A percentile compares a stretch with the other conserved stretches of the same genome.
phyloP scores from a whole-genome alignment of 345 rosid genomes.

The Excoecaria agallocha region DNA sequence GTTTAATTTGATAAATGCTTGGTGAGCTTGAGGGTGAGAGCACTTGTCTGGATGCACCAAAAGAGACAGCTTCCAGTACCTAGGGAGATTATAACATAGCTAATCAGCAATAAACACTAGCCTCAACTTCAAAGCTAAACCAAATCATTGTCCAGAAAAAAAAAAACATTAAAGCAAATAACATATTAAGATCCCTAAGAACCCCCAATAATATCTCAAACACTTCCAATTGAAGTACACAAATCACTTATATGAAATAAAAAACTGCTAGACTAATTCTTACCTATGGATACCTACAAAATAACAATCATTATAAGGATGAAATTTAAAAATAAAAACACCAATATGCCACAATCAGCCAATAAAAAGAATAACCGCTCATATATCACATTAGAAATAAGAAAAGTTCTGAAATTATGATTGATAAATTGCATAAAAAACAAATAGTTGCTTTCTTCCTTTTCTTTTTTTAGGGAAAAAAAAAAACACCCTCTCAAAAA shows the following conservation, averaged over 20 bases:
- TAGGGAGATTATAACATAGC: slow-evolving; percentile 15
- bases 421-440: not conserved
- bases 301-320: not conserved
- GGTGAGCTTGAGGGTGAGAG: slow-evolving; percentile 92
- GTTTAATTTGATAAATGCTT: slow-evolving; percentile 77
- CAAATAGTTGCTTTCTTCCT: slow-evolving; percentile 1
- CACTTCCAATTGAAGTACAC: not conserved
- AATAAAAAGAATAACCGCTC: not conserved
- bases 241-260: not conserved
- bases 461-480: no score
- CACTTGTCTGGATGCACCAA: slow-evolving; percentile 96
- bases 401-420: not conserved
- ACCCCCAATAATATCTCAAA: not conserved
- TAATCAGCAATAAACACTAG: slow-evolving; percentile 6
- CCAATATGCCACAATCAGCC: not conserved
- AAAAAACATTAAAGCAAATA: not conserved
- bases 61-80: slow-evolving; percentile 97
- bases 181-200: not conserved
- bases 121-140: not conserved
- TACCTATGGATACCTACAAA: not conserved
- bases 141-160: not conserved
- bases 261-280: not conserved
- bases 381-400: not conserved
- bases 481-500: not conserved
- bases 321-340: not conserved